Base-by-base conservation (phyloP, 495 filamentous ascomycete genomes). In the Sabuloglossum arenarium region DNA sequence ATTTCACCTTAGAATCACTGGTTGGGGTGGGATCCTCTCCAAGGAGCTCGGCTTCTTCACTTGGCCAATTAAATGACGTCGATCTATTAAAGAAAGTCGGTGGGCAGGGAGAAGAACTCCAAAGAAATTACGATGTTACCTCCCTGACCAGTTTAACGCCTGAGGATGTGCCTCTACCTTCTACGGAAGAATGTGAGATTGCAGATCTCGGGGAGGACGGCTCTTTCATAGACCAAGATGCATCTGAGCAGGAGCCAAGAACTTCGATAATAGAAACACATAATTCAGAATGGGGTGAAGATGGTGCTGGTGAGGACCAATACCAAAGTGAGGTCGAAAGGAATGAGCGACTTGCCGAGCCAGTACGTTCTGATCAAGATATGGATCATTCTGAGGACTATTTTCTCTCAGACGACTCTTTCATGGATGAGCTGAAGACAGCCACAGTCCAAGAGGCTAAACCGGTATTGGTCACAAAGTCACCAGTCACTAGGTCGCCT, bases 401-500 rank as follows among this genome's bases (percentile, higher is more conserved):
- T 61, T 76, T 81, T 56, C 75, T 78, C 30, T 89, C 85, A 6
- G 86, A 93, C 65, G 87, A 94, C 66, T 86, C 81, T 31, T 82
- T 94, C 61, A 84, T 94, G 79, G 84, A 91, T 57, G 87, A 95
- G 71, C 71, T 94, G 53, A 84, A 84, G 59, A 84, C 78, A 34
- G 88, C 87, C 31, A 86, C 80, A 1, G 69, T 94, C 19, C 78
- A 94, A 64, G 78, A 94, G 69, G 88, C 88, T 25, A 84, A 84
- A 63, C 85, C 86, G 3, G 79, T 95, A 19, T 79, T 79, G 0
- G 84, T 94, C 8, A 80, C 83, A 0, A 88, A 88, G 64, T 86
- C 88, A n/a, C 86, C 88, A 54, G 84, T 94, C 6, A 80, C 83
- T 0, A 88, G 88, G 63, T 86, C 88, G 16, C 86, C 88, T 54